A percentile compares a stretch with the other conserved stretches of the same genome.
These are phyloP conservation scores for Chalciporus piperatoides DNA, from an alignment of 1,284 basidiomycete species.

Conservation along the genomic window DNA sequence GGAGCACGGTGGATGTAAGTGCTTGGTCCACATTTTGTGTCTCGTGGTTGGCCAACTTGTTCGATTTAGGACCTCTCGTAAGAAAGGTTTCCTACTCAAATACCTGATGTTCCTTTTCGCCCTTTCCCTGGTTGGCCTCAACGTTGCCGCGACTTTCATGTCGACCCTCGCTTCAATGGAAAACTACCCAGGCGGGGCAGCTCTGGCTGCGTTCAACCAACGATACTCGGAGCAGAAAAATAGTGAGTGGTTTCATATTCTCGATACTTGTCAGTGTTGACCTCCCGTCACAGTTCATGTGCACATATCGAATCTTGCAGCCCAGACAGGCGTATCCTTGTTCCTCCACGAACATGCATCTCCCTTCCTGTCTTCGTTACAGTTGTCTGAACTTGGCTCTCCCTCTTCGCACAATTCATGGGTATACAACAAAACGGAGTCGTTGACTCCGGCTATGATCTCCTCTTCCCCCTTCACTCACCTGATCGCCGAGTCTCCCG, in stretches of 20 bases:
- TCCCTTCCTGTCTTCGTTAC: slow-evolving; percentile 36
- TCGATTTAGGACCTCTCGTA: slow-evolving; percentile 40
- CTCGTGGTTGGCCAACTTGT: not conserved
- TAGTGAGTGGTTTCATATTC: slow-evolving; percentile 26
- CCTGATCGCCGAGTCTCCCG: slow-evolving; percentile 46
- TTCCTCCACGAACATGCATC: slow-evolving; percentile 74
- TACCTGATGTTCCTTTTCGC: slow-evolving; percentile 44
- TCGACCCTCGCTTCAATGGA: slow-evolving; percentile 57
- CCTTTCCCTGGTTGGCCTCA: slow-evolving; percentile 47
- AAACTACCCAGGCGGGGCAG: slow-evolving; percentile 92
- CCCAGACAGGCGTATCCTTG: slow-evolving; percentile 88
- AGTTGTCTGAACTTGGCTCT: slow-evolving; percentile 5
- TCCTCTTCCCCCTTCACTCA: slow-evolving; percentile 51
- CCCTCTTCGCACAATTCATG: slow-evolving; percentile 34
- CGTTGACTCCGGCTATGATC: slow-evolving; percentile 44
- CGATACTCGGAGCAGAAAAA: slow-evolving; percentile 36
- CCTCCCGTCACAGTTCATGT: slow-evolving; percentile 45
- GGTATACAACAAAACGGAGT: slow-evolving; percentile 80
- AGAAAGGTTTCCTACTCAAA: slow-evolving; percentile 44
- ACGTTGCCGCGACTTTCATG: slow-evolving; percentile 50
- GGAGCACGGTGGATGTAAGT: slow-evolving; percentile 62
- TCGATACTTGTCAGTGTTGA: not conserved
- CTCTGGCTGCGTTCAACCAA: slow-evolving; percentile 63
- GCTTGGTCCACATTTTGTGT: not conserved
- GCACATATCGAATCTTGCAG: slow-evolving; percentile 79